These are phyloP conservation scores for Pythium brachiatum DNA, from an alignment of 352 stramenopile species.

Conservation along the genomic window DNA sequence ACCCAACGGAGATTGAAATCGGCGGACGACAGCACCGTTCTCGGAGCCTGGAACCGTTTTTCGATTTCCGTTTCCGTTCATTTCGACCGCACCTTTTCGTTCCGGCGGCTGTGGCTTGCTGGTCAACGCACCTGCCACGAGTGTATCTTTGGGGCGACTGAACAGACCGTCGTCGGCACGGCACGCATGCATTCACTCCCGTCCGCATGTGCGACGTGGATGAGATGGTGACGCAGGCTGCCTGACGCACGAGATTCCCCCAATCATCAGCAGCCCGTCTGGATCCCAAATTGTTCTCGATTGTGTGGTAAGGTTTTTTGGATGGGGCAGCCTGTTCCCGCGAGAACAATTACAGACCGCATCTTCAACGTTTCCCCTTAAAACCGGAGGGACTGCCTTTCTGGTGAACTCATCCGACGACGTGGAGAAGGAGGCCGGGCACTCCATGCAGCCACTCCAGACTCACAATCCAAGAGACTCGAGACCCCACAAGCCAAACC, in stretches of 20 bases:
- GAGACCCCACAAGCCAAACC: background rate
- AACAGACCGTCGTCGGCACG: slow-evolving; percentile 5
- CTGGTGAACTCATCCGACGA: slow-evolving; percentile 10
- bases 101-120: background rate
- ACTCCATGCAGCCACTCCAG: too few relatives aligned
- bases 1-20: background rate
- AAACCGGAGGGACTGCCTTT: slow-evolving; percentile 13
- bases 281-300: slow-evolving; percentile 15
- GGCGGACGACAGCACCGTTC: background rate
- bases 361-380: slow-evolving; percentile 27
- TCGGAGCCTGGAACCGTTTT: background rate
- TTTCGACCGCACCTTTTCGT: background rate
- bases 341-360: slow-evolving; percentile 16
- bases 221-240: slow-evolving; percentile 9
- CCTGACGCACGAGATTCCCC: slow-evolving; percentile 16
- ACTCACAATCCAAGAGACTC: background rate
- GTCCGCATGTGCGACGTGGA: background rate
- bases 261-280: slow-evolving; percentile 14
- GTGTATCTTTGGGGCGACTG: background rate
- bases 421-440: too few relatives aligned
- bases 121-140: background rate
- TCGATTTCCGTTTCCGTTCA: background rate
- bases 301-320: background rate
- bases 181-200: background rate
- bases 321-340: slow-evolving; percentile 3